These are phyloP conservation scores for Cenococcum geophilum DNA, from an alignment of 495 filamentous ascomycete genomes.

Conservation along the genomic window DNA sequence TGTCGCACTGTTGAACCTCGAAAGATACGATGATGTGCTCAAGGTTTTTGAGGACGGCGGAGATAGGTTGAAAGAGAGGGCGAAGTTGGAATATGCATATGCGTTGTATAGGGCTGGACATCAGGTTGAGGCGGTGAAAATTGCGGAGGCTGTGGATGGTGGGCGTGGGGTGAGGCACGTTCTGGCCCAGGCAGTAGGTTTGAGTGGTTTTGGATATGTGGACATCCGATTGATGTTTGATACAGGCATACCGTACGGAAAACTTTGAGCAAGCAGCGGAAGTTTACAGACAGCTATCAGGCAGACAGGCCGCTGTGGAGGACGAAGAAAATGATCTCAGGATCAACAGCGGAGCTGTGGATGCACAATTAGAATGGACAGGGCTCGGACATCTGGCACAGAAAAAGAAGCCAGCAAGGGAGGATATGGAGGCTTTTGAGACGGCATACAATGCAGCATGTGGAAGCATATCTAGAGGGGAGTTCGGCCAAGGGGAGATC, in stretches of 20 bases:
- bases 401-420: constrained; percentile 55
- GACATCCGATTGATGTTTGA: neutral
- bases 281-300: constrained; percentile 60
- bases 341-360: constrained; percentile 75
- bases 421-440: constrained; percentile 87
- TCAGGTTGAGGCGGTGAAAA: constrained; percentile 60
- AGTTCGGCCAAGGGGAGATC: constrained; percentile 65
- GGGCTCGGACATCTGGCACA: constrained; percentile 49
- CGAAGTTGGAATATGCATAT: constrained; percentile 78
- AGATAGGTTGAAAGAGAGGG: constrained; percentile 57
- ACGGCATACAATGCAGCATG: constrained; percentile 91
- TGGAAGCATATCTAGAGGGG: constrained; percentile 71
- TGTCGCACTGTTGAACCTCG: constrained; percentile 85
- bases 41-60: constrained; percentile 67
- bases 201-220: too few species aligned
- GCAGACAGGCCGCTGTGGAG: constrained; percentile 42
- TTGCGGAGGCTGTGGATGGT: constrained; percentile 44
- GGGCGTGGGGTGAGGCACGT: constrained; percentile 70
- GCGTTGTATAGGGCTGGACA: constrained; percentile 81
- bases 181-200: constrained; percentile 73
- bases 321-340: constrained; percentile 79
- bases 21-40: constrained; percentile 86
- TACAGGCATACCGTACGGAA: constrained; percentile 72
- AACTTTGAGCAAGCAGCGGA: constrained; percentile 66
- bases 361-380: constrained; percentile 84